Evolutionary conservation across 805 yeast genomes (phyloP).

Genomic region (Starmerella etchellsii): DNA sequence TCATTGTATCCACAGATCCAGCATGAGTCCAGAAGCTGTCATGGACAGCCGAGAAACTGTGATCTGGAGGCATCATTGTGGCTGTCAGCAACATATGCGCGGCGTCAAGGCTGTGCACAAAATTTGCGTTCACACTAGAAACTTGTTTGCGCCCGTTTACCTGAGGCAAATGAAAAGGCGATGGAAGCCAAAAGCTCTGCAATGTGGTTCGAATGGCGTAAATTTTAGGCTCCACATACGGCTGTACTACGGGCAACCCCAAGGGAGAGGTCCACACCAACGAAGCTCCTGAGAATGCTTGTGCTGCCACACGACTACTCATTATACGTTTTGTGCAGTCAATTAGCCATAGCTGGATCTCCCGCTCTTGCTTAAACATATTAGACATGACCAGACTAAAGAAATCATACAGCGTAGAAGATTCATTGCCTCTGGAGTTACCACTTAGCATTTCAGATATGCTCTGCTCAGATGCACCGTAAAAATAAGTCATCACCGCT

Average conservation of each 20-base stretch:
- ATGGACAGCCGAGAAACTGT: slow-evolving; percentile 80
- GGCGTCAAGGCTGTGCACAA: slow-evolving; percentile 80
- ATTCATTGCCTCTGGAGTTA: background rate
- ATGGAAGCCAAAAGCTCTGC: slow-evolving; percentile 64
- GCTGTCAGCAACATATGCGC: slow-evolving; percentile 85
- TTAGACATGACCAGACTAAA: background rate
- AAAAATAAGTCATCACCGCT: slow-evolving; percentile 88
- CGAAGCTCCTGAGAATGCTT: slow-evolving; percentile 26
- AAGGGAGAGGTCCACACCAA: slow-evolving; percentile 73
- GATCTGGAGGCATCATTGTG: slow-evolving; percentile 41
- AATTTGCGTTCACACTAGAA: slow-evolving; percentile 82
- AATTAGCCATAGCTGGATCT: slow-evolving; percentile 69
- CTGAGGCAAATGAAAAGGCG: slow-evolving; percentile 62
- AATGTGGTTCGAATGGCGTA: slow-evolving; percentile 56
- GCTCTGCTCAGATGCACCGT: slow-evolving; percentile 61
- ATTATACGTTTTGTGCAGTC: slow-evolving; percentile 63
- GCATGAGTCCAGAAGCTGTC: slow-evolving; percentile 96
- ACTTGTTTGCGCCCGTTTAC: slow-evolving; percentile 72
- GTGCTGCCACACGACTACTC: slow-evolving; percentile 53
- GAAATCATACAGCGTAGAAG: background rate
- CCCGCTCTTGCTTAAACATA: slow-evolving; percentile 3
- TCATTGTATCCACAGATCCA: slow-evolving; percentile 54
- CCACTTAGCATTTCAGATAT: background rate
- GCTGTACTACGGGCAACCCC: slow-evolving; percentile 86
- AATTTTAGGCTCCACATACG: slow-evolving; percentile 53